Evolutionary conservation across 164 flowering plant species (phyloP), one percentile per base, ranked within the genome.

Genomic region (Aristolochia californica): DNA sequence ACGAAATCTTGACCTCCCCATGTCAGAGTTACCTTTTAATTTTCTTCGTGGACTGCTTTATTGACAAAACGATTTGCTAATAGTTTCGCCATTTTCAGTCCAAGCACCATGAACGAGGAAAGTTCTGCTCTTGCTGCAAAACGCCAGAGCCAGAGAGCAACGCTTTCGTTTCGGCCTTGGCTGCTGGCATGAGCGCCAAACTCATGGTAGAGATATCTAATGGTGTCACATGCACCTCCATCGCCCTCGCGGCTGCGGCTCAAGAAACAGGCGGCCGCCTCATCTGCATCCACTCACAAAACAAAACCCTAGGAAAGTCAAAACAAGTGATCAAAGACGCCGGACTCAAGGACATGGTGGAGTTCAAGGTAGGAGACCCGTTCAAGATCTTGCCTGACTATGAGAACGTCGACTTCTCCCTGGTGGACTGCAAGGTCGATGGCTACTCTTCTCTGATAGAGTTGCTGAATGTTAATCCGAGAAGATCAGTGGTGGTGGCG

Each of bases 211-310:
- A 83, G 53, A 74, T 83, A 22, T 62, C 84, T 5, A 58, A 71
- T 1, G 63, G 67, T 1, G 80, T 68, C 9, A 77, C 85, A 0
- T 66, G 71, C 13, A 75, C 77, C 2, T 80, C 85, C n/a, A 64
- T 83, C 50, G 84, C 83, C 45, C 60, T 83, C 25, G 88, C 82
- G 22, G 80, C 81, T 5, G 85, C 85, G 0, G 84, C 88, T 17
- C 64, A 72, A 34, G 83, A 79, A 28, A 77, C 85, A 0, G 88
- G 88, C 5, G 85, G 85, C 12, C 74, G 68, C 38, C 70, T 83
- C 8, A 76, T 80, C 11, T 83, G 85, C 66, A 80, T 83, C 38
- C 71, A 76, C 23, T 82, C 82, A 13, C 75, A 77, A 44, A 62
- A 62, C 23, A 49, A 34, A 18, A 69, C 57, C 0, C 61, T 71